These are phyloP conservation scores for Debaryomyces robertsiae DNA, from an alignment of 1,139 yeast species.

Conservation along the genomic window DNA sequence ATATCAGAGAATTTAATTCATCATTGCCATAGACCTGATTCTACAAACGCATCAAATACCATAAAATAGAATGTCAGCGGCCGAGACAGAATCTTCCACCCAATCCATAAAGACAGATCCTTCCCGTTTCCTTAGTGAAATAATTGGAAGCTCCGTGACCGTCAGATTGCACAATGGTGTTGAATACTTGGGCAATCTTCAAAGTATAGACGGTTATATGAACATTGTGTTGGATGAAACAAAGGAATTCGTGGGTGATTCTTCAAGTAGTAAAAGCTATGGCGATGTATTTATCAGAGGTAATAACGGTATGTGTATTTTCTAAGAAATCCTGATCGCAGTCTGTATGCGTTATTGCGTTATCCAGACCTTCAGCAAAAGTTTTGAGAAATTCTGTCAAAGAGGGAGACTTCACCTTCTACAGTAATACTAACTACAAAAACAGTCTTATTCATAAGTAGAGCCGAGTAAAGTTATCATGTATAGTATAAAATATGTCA, in stretches of 20 bases:
- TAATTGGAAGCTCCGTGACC: slow-evolving; percentile 76
- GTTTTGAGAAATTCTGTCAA: too few species aligned
- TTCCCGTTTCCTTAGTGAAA: slow-evolving; percentile 75
- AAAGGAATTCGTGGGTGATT: slow-evolving; percentile 63
- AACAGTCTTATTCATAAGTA: slow-evolving; percentile 51
- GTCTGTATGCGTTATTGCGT: neutral
- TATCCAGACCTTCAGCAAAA: neutral
- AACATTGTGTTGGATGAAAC: slow-evolving; percentile 85
- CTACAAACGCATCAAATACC: neutral
- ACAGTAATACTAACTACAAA: slow-evolving; percentile 19
- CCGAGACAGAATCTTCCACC: neutral
- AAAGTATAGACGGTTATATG: slow-evolving; percentile 96
- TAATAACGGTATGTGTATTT: slow-evolving; percentile 69
- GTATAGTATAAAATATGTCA: slow-evolving; percentile 8
- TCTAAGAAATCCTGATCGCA: neutral
- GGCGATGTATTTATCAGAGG: slow-evolving; percentile 96
- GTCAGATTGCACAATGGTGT: slow-evolving; percentile 89
- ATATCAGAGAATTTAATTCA: too few species aligned
- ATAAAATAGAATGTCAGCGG: slow-evolving; percentile 3
- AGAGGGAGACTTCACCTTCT: too few species aligned
- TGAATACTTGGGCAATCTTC: slow-evolving; percentile 72
- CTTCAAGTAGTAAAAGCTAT: slow-evolving; percentile 55
- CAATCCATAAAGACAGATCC: slow-evolving; percentile 50
- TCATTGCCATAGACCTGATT: too few species aligned
- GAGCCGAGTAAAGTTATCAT: slow-evolving; percentile 26